phyloP scores from a whole-genome alignment of 2,329 filamentous ascomycete genomes.

The Colletotrichum phormii region DNA sequence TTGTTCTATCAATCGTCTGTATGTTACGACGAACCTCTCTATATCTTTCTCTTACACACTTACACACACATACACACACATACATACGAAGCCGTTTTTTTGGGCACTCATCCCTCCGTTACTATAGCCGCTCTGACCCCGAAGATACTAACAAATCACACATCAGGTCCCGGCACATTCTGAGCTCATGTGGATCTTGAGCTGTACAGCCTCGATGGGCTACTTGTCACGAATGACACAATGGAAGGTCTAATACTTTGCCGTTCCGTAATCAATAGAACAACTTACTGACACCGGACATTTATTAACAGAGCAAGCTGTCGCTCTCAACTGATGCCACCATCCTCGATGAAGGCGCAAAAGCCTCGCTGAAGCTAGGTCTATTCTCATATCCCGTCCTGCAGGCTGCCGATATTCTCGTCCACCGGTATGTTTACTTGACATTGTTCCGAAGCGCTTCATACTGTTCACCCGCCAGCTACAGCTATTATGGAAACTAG shows the following conservation, averaged over 20 bases:
- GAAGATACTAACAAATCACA: neutral
- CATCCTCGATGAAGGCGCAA: conserved; percentile 68
- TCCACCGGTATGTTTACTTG: conserved; percentile 71
- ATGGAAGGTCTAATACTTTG: conserved; percentile 79
- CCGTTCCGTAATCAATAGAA: neutral
- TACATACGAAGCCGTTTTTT: neutral
- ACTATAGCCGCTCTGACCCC: neutral
- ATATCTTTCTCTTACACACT: neutral
- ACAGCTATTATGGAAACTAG: neutral
- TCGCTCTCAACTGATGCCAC: conserved; percentile 69
- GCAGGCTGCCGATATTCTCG: conserved; percentile 92
- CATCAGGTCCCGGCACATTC: conserved; percentile 78
- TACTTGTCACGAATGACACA: conserved; percentile 99
- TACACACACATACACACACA: neutral
- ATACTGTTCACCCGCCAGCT: neutral
- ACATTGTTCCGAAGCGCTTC: neutral
- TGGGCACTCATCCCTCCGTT: no score
- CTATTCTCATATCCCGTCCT: conserved; percentile 97
- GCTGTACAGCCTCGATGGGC: conserved; percentile 90
- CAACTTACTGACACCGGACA: neutral
- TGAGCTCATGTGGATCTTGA: conserved; percentile 97
- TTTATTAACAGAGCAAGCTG: conserved; percentile 75
- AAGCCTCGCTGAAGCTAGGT: conserved; percentile 79
- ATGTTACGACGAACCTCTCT: neutral
- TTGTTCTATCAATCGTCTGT: conserved; percentile 85